Evolutionary conservation across 768 basidiomycete species (phyloP).

Genomic region (Rhodotorula graminis): DNA sequence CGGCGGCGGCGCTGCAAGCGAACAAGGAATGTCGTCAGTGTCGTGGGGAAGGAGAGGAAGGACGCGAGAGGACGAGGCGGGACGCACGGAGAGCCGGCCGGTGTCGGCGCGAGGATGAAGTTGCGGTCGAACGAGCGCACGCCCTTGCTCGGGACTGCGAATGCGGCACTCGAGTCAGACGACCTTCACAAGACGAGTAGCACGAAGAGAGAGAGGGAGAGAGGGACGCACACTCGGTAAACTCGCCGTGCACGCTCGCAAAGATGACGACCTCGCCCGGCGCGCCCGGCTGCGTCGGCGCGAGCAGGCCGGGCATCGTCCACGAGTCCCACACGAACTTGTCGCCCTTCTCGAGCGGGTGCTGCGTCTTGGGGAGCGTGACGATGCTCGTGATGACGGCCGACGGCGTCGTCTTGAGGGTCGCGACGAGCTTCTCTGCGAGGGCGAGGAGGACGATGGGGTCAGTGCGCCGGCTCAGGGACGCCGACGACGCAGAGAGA

Average conservation of each 20-base stretch:
- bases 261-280: conserved; percentile 54
- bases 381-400: conserved; percentile 59
- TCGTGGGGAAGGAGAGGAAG: accelerated
- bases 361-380: conserved; percentile 69
- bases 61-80: neutral
- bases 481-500: neutral
- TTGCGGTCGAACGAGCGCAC: conserved; percentile 89
- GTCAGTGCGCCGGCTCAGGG: too few relatives aligned
- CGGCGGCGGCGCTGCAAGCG: conserved; percentile 61
- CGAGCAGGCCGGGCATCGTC: conserved; percentile 48
- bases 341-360: conserved; percentile 71
- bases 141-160: conserved; percentile 64
- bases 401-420: conserved; percentile 68
- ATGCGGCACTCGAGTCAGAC: neutral
- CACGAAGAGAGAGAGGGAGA: conserved; percentile 6
- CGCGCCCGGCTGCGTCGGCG: conserved; percentile 51
- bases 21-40: conserved; percentile 4
- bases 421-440: conserved; percentile 46
- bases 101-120: conserved; percentile 76
- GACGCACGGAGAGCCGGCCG: conserved; percentile 75
- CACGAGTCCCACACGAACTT: conserved; percentile 86
- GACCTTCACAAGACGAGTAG: too few relatives aligned
- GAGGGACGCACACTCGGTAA: conserved; percentile 68
- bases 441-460: conserved; percentile 44
- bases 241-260: conserved; percentile 79